A percentile compares a stretch with the other conserved stretches of the same genome.
phyloP scores from a whole-genome alignment of 352 stramenopile genomes.

The Thalassiosira livingstoniorum region DNA sequence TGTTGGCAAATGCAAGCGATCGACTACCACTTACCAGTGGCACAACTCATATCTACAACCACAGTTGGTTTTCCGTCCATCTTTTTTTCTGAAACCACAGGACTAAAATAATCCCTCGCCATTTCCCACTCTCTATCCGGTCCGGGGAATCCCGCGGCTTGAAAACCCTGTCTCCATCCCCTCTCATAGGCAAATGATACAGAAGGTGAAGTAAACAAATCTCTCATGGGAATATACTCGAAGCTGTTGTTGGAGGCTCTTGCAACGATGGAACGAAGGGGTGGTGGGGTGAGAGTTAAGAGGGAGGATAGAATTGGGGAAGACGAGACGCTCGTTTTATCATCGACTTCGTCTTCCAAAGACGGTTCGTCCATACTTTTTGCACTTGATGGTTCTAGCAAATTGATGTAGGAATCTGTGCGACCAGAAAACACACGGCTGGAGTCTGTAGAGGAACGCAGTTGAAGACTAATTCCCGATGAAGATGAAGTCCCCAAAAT shows the following conservation, averaged over 20 bases:
- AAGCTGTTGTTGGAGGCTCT: conserved; percentile 43
- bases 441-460: conserved; percentile 48
- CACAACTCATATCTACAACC: conserved; percentile 89
- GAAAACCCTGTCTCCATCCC: conserved; percentile 88
- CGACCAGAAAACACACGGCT: conserved; percentile 64
- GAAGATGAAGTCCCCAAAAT: conserved; percentile 55
- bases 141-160: conserved; percentile 86
- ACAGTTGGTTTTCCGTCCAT: conserved; percentile 43
- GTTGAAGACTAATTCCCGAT: conserved; percentile 28
- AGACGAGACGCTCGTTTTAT: conserved; percentile 29
- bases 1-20: too few species aligned
- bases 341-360: conserved; percentile 1
- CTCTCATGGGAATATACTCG: conserved; percentile 75
- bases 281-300: conserved; percentile 68
- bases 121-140: conserved; percentile 86
- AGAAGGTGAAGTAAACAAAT: conserved; percentile 86
- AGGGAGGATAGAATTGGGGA: conserved; percentile 52
- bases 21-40: conserved; percentile 78
- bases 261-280: conserved; percentile 62
- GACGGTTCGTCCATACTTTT: conserved; percentile 23
- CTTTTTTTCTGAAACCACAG: conserved; percentile 51
- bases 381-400: conserved; percentile 64
- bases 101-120: conserved; percentile 84
- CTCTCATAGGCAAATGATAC: conserved; percentile 88
- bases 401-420: conserved; percentile 76